Conservation (phyloP, 148 eudicot genomes). For the Silene uniflora region DNA sequence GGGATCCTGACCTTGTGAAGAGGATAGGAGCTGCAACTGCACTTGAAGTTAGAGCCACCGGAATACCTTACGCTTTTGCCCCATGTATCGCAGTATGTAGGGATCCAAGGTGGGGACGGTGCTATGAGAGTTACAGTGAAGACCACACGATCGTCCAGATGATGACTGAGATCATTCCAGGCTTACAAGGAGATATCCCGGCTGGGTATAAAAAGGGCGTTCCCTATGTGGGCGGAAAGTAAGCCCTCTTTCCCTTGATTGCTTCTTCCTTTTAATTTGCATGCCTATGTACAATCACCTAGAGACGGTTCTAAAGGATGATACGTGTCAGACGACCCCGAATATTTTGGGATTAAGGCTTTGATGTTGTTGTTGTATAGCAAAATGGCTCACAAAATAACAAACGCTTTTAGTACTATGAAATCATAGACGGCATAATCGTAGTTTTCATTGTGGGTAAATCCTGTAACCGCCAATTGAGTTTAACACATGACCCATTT, state of each 20-base stretch:
- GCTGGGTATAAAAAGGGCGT: constrained; percentile 42
- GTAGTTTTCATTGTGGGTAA: no score
- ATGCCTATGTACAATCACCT: no score
- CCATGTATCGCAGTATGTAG: constrained; percentile 87
- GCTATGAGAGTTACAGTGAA: constrained; percentile 85
- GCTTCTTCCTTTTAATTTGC: background rate
- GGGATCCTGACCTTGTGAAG: constrained; percentile 66
- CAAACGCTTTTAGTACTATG: no score
- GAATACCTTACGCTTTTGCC: constrained; percentile 69
- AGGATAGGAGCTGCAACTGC: constrained; percentile 85
- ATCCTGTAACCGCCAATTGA: no score
- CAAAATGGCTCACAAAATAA: no score
- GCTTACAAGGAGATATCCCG: constrained; percentile 78
- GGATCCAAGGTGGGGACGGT: constrained; percentile 89
- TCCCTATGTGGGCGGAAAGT: constrained; percentile 73
- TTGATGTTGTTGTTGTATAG: no score
- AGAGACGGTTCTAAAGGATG: no score
- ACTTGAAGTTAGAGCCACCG: constrained; percentile 71
- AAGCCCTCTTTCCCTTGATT: constrained; percentile 22
- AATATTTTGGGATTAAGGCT: no score
- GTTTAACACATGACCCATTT: no score
- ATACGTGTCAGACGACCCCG: no score
- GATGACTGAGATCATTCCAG: constrained; percentile 85
- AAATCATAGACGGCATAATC: no score
- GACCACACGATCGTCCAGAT: constrained; percentile 64